Conservation (phyloP, 2,329 filamentous ascomycete species). For the Neoarthrinium moseri region DNA sequence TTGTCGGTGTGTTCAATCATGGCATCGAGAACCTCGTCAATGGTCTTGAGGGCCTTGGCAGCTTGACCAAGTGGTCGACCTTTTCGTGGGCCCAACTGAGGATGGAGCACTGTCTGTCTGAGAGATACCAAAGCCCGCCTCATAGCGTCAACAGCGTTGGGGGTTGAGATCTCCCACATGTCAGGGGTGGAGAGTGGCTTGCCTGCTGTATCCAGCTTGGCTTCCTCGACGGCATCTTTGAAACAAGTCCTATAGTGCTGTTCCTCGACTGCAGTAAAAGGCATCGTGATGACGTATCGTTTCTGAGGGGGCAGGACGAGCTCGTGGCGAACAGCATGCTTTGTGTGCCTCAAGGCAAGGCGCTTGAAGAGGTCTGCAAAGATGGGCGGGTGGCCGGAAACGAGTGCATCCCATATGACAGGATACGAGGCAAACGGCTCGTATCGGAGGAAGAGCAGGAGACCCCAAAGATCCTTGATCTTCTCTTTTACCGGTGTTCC, state of each 20-base stretch:
- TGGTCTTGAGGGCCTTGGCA: constrained; percentile 70
- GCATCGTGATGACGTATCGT: constrained; percentile 82
- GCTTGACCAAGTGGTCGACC: constrained; percentile 62
- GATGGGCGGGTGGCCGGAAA: constrained; percentile 55
- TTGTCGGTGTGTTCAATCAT: constrained; percentile 88
- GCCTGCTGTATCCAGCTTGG: constrained; percentile 64
- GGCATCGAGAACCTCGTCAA: constrained; percentile 80
- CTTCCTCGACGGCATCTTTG: constrained; percentile 69
- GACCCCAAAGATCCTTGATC: constrained; percentile 73
- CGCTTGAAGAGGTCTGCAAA: constrained; percentile 69
- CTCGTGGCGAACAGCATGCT: constrained; percentile 76
- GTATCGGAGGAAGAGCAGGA: constrained; percentile 78
- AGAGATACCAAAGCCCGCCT: constrained; percentile 74
- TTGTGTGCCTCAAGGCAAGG: constrained; percentile 82
- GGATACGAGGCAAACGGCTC: constrained; percentile 69
- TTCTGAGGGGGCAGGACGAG: constrained; percentile 79
- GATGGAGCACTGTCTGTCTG: constrained; percentile 81
- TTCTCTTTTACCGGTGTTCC: constrained; percentile 86
- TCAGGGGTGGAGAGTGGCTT: constrained; percentile 48
- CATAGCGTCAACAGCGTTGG: constrained; percentile 66
- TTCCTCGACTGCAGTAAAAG: constrained; percentile 87
- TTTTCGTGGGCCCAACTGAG: constrained; percentile 71
- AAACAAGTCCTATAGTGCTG: constrained; percentile 82
- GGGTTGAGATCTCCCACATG: constrained; percentile 64
- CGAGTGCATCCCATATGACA: constrained; percentile 67